Conservation (phyloP, 345 rosid species). For the Luvunga scandens region DNA sequence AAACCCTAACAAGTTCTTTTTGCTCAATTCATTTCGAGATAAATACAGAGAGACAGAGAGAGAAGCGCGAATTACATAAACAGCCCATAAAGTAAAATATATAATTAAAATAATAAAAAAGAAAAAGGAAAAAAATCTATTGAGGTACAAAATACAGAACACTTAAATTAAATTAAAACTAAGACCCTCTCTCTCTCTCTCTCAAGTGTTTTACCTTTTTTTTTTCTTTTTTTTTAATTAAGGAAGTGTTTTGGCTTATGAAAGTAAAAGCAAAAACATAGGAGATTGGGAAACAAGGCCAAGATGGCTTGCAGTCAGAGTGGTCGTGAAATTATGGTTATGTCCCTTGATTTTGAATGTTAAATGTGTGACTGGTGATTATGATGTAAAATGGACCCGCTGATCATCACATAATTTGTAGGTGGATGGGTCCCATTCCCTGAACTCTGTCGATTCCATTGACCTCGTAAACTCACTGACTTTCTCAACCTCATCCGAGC, state of each 20-base stretch:
- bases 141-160: not conserved
- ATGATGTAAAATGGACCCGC: constrained; percentile 20
- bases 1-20: constrained; percentile 38
- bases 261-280: not conserved
- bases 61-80: not conserved
- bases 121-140: not conserved
- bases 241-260: not conserved
- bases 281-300: not conserved
- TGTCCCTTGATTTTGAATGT: constrained; percentile 2
- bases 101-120: not conserved
- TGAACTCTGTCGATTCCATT: constrained; percentile 10
- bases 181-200: not conserved
- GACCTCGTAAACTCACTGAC: not conserved
- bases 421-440: constrained; percentile 13
- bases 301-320: not conserved
- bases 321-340: not conserved
- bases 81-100: not conserved
- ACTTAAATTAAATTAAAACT: not conserved
- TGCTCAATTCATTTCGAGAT: constrained; percentile 20
- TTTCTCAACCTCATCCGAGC: not conserved
- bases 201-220: no score
- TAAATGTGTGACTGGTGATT: constrained; percentile 6
- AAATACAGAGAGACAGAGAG: not conserved
- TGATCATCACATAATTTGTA: constrained; percentile 6
- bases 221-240: no score